Conservation (phyloP, 495 filamentous ascomycete genomes). For the Stereocaulon alpinum region DNA sequence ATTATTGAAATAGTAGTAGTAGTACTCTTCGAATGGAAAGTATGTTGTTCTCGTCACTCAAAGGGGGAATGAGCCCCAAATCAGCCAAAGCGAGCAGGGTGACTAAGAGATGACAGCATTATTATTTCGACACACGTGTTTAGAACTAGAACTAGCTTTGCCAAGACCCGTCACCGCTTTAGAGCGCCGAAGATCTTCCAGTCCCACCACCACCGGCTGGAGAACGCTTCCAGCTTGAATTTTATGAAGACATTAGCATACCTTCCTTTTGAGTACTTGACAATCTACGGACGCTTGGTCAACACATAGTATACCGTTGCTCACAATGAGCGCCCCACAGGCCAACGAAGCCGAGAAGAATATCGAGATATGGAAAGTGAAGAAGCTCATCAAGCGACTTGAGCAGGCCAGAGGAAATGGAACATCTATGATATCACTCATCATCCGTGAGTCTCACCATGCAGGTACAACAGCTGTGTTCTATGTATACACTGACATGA, state of each 20-base stretch:
- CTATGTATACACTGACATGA: background rate
- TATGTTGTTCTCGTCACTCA: background rate
- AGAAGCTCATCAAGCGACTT: slow-evolving; percentile 94
- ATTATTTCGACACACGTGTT: too few species aligned
- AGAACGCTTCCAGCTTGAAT: background rate
- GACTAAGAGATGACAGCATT: background rate
- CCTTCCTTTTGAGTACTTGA: background rate
- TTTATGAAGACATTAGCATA: background rate
- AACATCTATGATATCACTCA: slow-evolving; percentile 97
- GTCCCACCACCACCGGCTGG: background rate
- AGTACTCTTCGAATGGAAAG: too few species aligned
- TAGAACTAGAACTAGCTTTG: too few species aligned
- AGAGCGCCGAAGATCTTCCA: slow-evolving; percentile 1
- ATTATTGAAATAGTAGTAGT: too few species aligned
- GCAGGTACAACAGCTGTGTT: slow-evolving; percentile 8
- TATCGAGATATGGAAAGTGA: slow-evolving; percentile 79
- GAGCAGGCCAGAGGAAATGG: slow-evolving; percentile 90
- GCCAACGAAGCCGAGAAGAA: slow-evolving; percentile 96
- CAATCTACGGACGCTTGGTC: background rate
- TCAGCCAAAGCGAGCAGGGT: background rate
- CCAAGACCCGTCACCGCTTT: slow-evolving; percentile 1
- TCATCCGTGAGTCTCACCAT: slow-evolving; percentile 63
- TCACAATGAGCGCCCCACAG: slow-evolving; percentile 83
- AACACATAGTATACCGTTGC: slow-evolving; percentile 18
- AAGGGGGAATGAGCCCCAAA: background rate